phyloP scores from a whole-genome alignment of 192 early-diverging fungal species.

The Linnemannia zychae region DNA sequence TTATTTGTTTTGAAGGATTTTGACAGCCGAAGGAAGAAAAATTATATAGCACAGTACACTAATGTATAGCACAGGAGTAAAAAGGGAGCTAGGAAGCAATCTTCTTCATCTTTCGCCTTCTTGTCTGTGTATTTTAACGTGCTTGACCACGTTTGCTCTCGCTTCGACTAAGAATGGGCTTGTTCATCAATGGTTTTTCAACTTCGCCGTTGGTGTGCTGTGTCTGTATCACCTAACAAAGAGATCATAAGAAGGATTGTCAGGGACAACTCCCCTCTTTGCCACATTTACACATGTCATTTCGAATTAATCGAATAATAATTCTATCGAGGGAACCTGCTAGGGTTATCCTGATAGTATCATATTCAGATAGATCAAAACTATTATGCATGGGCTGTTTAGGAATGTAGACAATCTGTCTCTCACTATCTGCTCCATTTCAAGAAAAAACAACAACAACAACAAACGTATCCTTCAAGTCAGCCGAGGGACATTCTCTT shows the following conservation, averaged over 20 bases:
- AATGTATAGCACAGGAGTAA: not conserved
- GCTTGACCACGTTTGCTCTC: slow-evolving; percentile 9
- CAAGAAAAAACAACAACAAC: not conserved
- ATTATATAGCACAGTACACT: too few species aligned
- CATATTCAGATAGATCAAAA: not conserved
- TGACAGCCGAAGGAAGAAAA: not conserved
- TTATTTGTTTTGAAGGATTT: not conserved
- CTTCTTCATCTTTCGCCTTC: not conserved
- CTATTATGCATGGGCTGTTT: not conserved
- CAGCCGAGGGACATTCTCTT: not conserved
- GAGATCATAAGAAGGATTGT: not conserved
- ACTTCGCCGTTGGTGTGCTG: not conserved
- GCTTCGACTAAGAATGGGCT: not conserved
- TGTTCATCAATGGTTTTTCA: not conserved
- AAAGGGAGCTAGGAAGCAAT: too few species aligned
- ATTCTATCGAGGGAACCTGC: not conserved
- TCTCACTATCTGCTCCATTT: not conserved
- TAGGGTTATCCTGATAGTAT: not conserved
- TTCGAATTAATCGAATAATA: not conserved
- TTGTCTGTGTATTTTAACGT: not conserved
- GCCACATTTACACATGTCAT: slow-evolving; percentile 1
- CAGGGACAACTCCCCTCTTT: not conserved
- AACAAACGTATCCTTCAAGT: not conserved
- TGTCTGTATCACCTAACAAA: not conserved
- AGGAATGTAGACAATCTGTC: not conserved